Percentiles rank a stretch among this genome's conserved stretches.
Conservation (phyloP, 192 early-diverging fungal genomes). For the Radiomyces spectabilis region DNA sequence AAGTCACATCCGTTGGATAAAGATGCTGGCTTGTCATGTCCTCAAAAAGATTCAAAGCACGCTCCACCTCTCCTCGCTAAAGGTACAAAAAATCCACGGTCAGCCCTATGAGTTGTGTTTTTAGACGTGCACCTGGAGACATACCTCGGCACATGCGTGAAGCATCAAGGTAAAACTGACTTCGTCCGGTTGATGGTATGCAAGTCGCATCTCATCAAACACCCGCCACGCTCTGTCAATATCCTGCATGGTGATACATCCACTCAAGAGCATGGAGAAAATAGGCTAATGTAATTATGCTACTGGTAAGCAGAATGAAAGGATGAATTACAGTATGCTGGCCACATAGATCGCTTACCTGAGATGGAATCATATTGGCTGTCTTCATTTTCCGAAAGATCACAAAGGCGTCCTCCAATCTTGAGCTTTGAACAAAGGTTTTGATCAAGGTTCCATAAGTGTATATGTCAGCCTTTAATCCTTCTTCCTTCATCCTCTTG, state of each 20-base stretch:
- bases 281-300: too few species aligned
- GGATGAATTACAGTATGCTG: too few species aligned
- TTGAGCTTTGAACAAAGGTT: constrained; percentile 45
- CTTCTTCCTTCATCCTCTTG: constrained; percentile 43
- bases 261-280: constrained; percentile 78
- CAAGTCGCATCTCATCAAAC: constrained; percentile 80
- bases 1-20: constrained; percentile 75
- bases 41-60: constrained; percentile 84
- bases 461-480: constrained; percentile 48
- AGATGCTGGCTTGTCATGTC: constrained; percentile 72
- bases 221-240: constrained; percentile 80
- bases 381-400: constrained; percentile 74
- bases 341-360: constrained; percentile 15
- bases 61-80: constrained; percentile 68
- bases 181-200: constrained; percentile 71
- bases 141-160: constrained; percentile 72
- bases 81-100: neutral
- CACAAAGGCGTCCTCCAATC: constrained; percentile 66
- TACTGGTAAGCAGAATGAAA: too few species aligned
- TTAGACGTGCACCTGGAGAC: neutral
- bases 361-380: constrained; percentile 40
- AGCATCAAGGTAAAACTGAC: constrained; percentile 86
- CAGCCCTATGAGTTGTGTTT: too few species aligned
- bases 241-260: constrained; percentile 66
- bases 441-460: constrained; percentile 70